Evolutionary conservation across 169 alveolate genomes (phyloP), one percentile per base, ranked within the genome.

Genomic region (Plasmodium coatneyi): DNA sequence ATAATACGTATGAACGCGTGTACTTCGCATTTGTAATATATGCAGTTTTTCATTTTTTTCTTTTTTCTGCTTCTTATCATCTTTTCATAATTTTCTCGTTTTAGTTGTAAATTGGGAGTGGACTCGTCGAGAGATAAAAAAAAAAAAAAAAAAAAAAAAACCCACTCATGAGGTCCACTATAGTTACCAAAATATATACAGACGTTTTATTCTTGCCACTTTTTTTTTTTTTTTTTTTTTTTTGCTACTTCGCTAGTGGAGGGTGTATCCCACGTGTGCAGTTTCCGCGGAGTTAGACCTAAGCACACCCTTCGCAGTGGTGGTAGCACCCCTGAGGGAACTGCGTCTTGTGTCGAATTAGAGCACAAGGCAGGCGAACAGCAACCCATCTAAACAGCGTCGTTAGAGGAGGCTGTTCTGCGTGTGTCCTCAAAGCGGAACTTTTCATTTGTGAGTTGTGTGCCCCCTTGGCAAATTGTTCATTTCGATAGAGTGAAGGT

Each of bases 171-270:
- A 60, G n/a, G 76, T 60, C 76, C 76, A 60, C 76, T 19, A 22
- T 60, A 60, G 76, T 19, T 6, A 60, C 34, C 28, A 60, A 60
- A 19, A 60, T 22, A 60, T 60, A 60, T 25, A 16, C 28, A 60
- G 36, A 14, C 34, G 5, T 60, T 60, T 60, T 46, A 46, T 46
- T 12, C 56, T 46, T 46, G 56, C 56, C 56, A 46, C 52, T 46
- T 46, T 76, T 76, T 36, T 76, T 76, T 76, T 76, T 74, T 74
- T 60, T 60, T 41, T 41, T 74, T 76, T 76, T 76, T 76, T 76
- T 76, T 76, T 76, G 22, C 52, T 39, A 36, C 49, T 78, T 46
- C 71, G 25, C 54, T 78, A 19, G 46, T 36, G 54, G 28, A 80
- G 84, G 49, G n/a, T 19, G 41, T 41, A 80, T 10, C 36, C 76